Percentiles rank a stretch among this genome's conserved stretches.
phyloP scores from a whole-genome alignment of 768 basidiomycete species.

The Naematelia aurantialba region DNA sequence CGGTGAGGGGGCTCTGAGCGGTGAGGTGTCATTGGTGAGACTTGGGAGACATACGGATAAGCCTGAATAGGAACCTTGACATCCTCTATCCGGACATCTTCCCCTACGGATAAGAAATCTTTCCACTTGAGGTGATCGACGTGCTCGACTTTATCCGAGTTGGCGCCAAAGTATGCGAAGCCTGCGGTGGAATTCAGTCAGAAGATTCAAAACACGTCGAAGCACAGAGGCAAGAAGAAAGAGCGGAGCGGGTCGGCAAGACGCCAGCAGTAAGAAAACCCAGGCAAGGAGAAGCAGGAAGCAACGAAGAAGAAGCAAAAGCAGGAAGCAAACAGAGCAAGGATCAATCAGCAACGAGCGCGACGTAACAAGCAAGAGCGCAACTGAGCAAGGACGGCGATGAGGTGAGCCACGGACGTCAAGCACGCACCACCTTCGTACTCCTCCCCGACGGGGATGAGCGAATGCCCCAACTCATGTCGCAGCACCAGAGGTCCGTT shows the following conservation, averaged over 20 bases:
- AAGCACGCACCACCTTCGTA: constrained; percentile 44
- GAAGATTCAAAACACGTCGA: too few species aligned
- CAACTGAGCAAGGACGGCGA: neutral
- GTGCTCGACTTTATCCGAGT: constrained; percentile 30
- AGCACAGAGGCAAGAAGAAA: too few species aligned
- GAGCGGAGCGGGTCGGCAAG: too few species aligned
- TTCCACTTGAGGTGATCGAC: constrained; percentile 37
- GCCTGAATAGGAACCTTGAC: constrained; percentile 40
- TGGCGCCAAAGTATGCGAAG: constrained; percentile 41
- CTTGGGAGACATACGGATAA: constrained; percentile 40
- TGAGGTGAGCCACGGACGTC: neutral
- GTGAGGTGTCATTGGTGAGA: too few species aligned
- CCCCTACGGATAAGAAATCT: constrained; percentile 24
- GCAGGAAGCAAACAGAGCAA: neutral
- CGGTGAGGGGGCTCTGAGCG: too few species aligned
- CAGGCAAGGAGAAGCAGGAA: neutral
- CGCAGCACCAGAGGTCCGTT: constrained; percentile 48
- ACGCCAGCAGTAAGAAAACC: too few species aligned
- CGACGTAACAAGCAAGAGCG: too few species aligned
- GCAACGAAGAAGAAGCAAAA: neutral
- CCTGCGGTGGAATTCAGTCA: constrained; percentile 12
- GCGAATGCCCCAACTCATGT: constrained; percentile 46
- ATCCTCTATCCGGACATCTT: constrained; percentile 37
- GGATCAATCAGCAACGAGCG: neutral
- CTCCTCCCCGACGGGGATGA: constrained; percentile 48